phyloP scores from a whole-genome alignment of 2,329 filamentous ascomycete genomes.

The Botrytis medusae region DNA sequence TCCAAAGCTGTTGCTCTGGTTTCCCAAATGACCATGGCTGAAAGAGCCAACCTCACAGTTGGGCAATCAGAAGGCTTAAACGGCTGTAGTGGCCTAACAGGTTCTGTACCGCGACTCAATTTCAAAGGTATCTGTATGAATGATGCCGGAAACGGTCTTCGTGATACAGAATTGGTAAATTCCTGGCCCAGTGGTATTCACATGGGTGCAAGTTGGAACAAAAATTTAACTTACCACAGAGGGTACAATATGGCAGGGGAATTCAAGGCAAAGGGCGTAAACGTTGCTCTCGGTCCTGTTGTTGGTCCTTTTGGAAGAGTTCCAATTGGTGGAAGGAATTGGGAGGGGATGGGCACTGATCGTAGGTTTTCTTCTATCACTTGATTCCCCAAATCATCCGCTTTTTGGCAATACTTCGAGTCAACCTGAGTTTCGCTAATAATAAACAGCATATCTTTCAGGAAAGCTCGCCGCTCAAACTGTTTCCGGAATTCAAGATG shows the following conservation, averaged over 20 bases:
- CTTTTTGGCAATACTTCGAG: not conserved
- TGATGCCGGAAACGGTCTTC: not conserved
- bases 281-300: slow-evolving; percentile 16
- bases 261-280: not conserved
- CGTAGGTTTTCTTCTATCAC: slow-evolving; percentile 23
- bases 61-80: not conserved
- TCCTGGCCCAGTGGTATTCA: not conserved
- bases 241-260: not conserved
- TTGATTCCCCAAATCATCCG: not conserved
- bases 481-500: slow-evolving; percentile 32
- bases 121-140: not conserved
- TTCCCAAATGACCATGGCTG: not conserved
- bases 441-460: slow-evolving; percentile 55
- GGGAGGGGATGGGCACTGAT: slow-evolving; percentile 52
- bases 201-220: not conserved
- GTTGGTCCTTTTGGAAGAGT: slow-evolving; percentile 69
- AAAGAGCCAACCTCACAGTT: not conserved
- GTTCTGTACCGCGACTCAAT: not conserved
- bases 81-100: not conserved
- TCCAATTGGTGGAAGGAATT: slow-evolving; percentile 68
- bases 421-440: not conserved
- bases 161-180: not conserved
- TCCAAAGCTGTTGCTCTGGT: not conserved
- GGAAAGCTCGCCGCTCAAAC: slow-evolving; percentile 45
- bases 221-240: not conserved